These are phyloP conservation scores for Tagetes patula DNA, from an alignment of 129 eudicot genomes.

Conservation along the genomic window DNA sequence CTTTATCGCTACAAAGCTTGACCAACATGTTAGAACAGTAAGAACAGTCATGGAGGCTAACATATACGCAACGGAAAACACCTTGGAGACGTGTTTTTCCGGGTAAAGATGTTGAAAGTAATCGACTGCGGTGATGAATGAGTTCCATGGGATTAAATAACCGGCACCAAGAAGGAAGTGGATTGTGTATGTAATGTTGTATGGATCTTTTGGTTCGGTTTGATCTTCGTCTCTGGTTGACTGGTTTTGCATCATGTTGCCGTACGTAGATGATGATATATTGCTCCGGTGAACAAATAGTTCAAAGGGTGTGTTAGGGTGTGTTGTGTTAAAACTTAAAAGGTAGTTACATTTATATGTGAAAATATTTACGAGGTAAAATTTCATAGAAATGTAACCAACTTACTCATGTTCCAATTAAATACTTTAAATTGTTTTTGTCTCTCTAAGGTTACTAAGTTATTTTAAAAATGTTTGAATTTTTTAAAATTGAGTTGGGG, in stretches of 20 bases:
- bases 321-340: too few species aligned
- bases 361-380: too few species aligned
- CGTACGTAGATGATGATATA: neutral
- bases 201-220: constrained; percentile 27
- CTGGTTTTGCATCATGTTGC: constrained; percentile 21
- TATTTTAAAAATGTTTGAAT: too few species aligned
- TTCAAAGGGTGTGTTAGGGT: neutral
- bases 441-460: too few species aligned
- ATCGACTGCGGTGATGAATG: constrained; percentile 49
- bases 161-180: constrained; percentile 47
- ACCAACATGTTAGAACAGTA: constrained; percentile 28
- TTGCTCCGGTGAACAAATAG: neutral
- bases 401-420: too few species aligned
- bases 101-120: constrained; percentile 48
- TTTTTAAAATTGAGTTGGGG: too few species aligned
- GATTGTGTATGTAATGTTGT: constrained; percentile 34
- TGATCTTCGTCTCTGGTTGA: neutral
- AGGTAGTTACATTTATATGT: too few species aligned
- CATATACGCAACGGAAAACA: constrained; percentile 41
- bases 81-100: constrained; percentile 32
- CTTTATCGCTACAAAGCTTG: constrained; percentile 12
- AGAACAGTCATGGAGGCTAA: constrained; percentile 28
- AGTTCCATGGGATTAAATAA: constrained; percentile 42
- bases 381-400: too few species aligned
- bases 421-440: too few species aligned